These are phyloP conservation scores for Vachellia pachyceras DNA, from an alignment of 306 rosid genomes.

Conservation along the genomic window DNA sequence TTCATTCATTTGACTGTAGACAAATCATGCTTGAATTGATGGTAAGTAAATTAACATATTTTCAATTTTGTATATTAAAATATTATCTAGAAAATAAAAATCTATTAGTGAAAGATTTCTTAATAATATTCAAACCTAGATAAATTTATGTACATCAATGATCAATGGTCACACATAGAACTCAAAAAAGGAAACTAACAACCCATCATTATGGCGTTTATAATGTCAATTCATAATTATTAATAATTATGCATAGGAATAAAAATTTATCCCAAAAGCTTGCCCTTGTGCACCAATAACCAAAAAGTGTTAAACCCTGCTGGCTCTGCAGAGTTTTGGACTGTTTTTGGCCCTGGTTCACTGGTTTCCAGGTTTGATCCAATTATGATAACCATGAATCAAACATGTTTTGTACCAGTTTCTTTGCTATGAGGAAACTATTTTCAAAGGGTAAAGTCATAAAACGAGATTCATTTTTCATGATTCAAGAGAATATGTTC, in stretches of 20 bases:
- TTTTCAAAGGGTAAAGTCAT: not conserved
- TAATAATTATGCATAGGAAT: not conserved
- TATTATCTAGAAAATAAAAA: not conserved
- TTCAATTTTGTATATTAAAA: not conserved
- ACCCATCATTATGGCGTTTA: not conserved
- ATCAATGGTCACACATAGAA: not conserved
- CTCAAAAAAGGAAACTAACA: not conserved
- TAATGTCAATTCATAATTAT: not conserved
- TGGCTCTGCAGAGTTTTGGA: not conserved
- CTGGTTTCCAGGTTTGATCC: not conserved
- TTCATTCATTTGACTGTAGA: not conserved
- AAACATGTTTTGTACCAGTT: not conserved
- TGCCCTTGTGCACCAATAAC: not conserved
- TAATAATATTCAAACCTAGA: not conserved
- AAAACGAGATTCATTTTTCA: not conserved
- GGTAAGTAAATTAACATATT: too few relatives aligned
- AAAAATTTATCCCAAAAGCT: not conserved
- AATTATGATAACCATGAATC: not conserved
- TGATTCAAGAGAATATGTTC: not conserved
- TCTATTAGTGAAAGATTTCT: too few relatives aligned
- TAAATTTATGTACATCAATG: not conserved
- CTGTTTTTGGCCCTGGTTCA: not conserved
- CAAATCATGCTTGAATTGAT: not conserved
- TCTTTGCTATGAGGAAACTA: slow-evolving; percentile 7
- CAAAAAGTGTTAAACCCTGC: not conserved